Evolutionary conservation across 345 rosid species (phyloP).

Genomic region (thale cress (Arabidopsis thaliana)): TAIR10.1 NC_003074.8:20643001-20643500

Average conservation of each 20-base stretch:
- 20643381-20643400: slow-evolving; percentile 39
- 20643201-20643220: slow-evolving; percentile 32
- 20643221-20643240: neutral
- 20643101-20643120: slow-evolving; percentile 37
- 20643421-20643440: neutral
- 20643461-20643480: neutral
- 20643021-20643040: neutral
- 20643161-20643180: neutral
- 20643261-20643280: slow-evolving; percentile 23
- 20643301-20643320: slow-evolving; percentile 39
- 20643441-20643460: neutral
- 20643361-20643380: slow-evolving; percentile 34
- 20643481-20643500: slow-evolving; percentile 6
- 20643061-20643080: neutral
- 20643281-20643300: slow-evolving; percentile 27
- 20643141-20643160: no score
- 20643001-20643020: neutral
- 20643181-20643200: neutral
- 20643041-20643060: no score
- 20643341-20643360: slow-evolving; percentile 27
- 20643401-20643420: slow-evolving; percentile 9
- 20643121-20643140: neutral
- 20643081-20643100: neutral
- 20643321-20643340: slow-evolving; percentile 38
- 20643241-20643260: neutral